Evolutionary conservation across 176 grass and related monocot genomes (phyloP).

Genomic region (barley (Hordeum vulgare)): MorexV3_pseudomolecules_assembly NC_058520.1:416544398-416544897

Average conservation of each 20-base stretch:
- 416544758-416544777: neutral
- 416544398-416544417: conserved; percentile 31
- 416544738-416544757: neutral
- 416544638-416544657: neutral
- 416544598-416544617: neutral
- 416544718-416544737: neutral
- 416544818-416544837: neutral
- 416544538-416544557: neutral
- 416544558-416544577: neutral
- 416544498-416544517: neutral
- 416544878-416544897: neutral
- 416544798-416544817: neutral
- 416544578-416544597: neutral
- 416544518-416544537: conserved; percentile 15
- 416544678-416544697: neutral
- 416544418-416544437: conserved; percentile 27
- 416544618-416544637: neutral
- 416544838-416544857: neutral
- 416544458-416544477: conserved; percentile 6
- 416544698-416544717: neutral
- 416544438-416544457: conserved; percentile 36
- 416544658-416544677: neutral
- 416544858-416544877: neutral
- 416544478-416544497: neutral
- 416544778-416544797: neutral